A percentile compares a stretch with the other conserved stretches of the same genome.
phyloP scores from a whole-genome alignment of 257 asterid genomes.

The Solanum appendiculatum region DNA sequence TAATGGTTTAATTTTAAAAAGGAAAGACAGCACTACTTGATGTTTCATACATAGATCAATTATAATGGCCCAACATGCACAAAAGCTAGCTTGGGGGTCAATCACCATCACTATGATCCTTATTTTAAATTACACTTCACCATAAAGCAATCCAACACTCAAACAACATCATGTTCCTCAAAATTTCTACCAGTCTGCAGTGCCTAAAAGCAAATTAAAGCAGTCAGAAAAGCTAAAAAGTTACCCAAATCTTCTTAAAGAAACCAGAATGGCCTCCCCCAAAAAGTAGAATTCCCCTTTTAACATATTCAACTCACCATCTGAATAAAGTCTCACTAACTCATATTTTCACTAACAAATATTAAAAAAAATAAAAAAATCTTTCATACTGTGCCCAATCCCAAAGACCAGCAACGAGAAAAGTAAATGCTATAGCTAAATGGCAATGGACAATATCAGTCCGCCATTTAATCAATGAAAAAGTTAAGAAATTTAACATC shows the following conservation, averaged over 20 bases:
- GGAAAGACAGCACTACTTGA: not conserved
- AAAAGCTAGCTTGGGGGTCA: not conserved
- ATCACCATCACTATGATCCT: not conserved
- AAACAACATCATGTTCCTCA: slow-evolving; percentile 2
- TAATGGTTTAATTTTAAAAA: not conserved
- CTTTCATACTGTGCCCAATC: too few species aligned
- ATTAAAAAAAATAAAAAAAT: too few species aligned
- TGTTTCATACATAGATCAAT: not conserved
- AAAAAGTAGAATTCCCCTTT: slow-evolving; percentile 9
- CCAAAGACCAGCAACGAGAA: too few species aligned
- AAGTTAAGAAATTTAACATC: not conserved
- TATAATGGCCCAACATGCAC: not conserved
- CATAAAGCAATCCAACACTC: slow-evolving; percentile 14
- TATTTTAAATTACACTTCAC: slow-evolving; percentile 3
- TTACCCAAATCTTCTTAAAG: slow-evolving; percentile 24
- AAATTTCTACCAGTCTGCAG: not conserved
- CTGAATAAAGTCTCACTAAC: slow-evolving; percentile 1
- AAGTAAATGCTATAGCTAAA: too few species aligned
- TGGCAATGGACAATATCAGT: too few species aligned
- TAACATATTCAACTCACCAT: slow-evolving; percentile 1
- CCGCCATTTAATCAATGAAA: too few species aligned
- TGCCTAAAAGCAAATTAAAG: slow-evolving; percentile 29
- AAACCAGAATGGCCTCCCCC: slow-evolving; percentile 18
- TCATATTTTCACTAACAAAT: not conserved
- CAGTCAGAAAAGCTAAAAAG: slow-evolving; percentile 22